phyloP scores from a whole-genome alignment of 495 filamentous ascomycete species.

The Talaromyces adpressus region DNA sequence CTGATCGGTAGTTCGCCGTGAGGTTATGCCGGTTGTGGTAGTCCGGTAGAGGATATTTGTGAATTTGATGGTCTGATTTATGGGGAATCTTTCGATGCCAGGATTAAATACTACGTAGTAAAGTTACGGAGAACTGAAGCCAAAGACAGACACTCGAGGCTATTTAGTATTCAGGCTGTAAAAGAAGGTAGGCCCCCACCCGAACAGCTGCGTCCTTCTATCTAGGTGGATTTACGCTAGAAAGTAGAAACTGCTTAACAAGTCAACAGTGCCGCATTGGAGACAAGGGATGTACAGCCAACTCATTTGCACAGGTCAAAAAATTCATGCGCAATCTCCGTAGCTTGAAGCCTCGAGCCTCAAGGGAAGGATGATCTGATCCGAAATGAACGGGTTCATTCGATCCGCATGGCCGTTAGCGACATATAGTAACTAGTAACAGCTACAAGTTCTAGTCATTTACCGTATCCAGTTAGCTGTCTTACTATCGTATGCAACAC shows the following conservation, averaged over 20 bases:
- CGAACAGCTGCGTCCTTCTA: not conserved
- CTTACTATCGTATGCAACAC: not conserved
- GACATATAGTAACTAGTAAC: no score
- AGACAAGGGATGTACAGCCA: no score
- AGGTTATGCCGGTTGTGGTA: not conserved
- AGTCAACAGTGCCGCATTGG: no score
- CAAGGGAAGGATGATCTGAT: not conserved
- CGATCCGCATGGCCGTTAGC: not conserved
- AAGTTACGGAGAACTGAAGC: not conserved
- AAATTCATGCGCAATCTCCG: not conserved
- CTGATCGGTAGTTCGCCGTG: not conserved
- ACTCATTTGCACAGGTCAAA: not conserved
- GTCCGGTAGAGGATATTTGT: not conserved
- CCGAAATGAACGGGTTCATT: not conserved
- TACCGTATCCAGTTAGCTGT: not conserved
- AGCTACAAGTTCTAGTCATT: not conserved
- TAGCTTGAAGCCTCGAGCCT: not conserved
- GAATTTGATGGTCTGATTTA: not conserved
- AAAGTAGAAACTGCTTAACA: no score
- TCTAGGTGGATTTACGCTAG: no score
- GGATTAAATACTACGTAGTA: not conserved
- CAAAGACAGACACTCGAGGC: not conserved
- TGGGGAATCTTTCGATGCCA: not conserved
- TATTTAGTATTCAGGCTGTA: not conserved
- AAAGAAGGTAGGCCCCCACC: not conserved